Conservation (phyloP, 805 yeast species). For the Pichia ethanolica region DNA sequence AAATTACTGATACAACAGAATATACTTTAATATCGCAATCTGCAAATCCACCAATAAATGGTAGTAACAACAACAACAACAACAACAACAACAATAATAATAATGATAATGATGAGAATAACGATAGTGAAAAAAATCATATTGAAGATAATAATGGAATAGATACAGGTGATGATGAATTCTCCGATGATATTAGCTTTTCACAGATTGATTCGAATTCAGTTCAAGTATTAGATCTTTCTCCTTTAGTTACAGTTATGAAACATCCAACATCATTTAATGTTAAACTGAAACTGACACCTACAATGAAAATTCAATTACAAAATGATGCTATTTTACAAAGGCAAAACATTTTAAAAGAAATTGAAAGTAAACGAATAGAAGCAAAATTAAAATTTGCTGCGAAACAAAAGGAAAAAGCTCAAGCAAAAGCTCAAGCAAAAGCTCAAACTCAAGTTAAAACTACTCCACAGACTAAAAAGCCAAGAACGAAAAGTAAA, state of each 20-base stretch:
- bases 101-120: too few species aligned
- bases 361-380: background rate
- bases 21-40: background rate
- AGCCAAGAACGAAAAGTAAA: background rate
- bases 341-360: background rate
- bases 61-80: too few species aligned
- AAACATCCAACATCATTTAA: background rate
- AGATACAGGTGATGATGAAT: background rate
- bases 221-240: background rate
- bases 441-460: too few species aligned
- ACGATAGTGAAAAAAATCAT: too few species aligned
- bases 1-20: background rate
- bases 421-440: too few species aligned
- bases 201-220: background rate
- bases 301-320: background rate
- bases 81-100: too few species aligned
- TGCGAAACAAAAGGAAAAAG: background rate
- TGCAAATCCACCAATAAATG: background rate
- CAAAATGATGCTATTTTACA: background rate
- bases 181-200: conserved; percentile 5
- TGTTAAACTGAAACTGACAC: background rate
- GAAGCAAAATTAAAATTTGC: background rate
- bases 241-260: background rate
- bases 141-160: too few species aligned
- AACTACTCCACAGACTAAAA: background rate